These are phyloP conservation scores for Nicotiana rustica DNA, from an alignment of 305 asterid species.

Conservation along the genomic window DNA sequence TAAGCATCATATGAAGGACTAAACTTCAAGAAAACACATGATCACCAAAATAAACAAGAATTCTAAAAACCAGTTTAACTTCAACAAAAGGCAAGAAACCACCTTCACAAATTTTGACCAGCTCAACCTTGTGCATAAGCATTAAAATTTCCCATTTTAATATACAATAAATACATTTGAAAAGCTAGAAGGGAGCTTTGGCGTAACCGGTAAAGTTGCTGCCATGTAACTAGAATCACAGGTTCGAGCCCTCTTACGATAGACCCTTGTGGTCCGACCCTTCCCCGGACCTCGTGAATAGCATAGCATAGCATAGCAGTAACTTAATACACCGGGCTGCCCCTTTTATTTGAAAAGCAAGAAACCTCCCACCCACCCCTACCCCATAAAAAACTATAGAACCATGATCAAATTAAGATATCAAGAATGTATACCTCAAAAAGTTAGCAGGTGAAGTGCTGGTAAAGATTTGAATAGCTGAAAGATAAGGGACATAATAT, in stretches of 20 bases:
- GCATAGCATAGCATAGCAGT: too few relatives aligned
- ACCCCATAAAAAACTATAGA: not conserved
- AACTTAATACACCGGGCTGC: too few relatives aligned
- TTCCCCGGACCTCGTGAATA: too few relatives aligned
- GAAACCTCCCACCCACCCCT: not conserved
- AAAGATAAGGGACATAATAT: constrained; percentile 36
- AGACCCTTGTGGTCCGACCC: too few relatives aligned
- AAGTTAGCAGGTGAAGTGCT: constrained; percentile 67
- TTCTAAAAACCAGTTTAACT: constrained; percentile 1
- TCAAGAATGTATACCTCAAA: constrained; percentile 61
- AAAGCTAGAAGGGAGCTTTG: not conserved
- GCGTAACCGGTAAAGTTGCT: too few relatives aligned
- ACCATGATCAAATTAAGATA: constrained; percentile 20
- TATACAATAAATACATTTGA: not conserved
- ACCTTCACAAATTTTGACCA: constrained; percentile 24
- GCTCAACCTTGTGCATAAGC: constrained; percentile 32
- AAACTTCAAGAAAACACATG: constrained; percentile 19
- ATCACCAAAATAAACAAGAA: constrained; percentile 12
- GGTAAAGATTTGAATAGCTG: constrained; percentile 57
- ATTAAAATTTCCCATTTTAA: not conserved
- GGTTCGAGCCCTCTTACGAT: too few relatives aligned
- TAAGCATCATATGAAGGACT: not conserved
- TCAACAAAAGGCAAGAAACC: constrained; percentile 18
- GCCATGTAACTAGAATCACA: too few relatives aligned
- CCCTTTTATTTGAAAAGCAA: not conserved